Conservation (phyloP, 176 grass and related monocot species). For the Aegilops speltoides region DNA sequence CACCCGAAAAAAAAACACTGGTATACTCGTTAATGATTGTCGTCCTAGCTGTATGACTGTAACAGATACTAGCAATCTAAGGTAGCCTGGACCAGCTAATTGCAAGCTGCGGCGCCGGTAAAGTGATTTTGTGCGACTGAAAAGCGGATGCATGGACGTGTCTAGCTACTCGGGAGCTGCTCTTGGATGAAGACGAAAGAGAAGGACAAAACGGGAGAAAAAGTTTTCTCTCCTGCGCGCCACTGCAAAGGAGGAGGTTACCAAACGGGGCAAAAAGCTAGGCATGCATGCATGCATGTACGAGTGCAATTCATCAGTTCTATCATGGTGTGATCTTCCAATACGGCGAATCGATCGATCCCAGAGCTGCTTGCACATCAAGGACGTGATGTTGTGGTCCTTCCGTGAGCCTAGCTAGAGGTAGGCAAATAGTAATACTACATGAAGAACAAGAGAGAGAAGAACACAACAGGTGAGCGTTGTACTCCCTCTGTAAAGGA, state of each 20-base stretch:
- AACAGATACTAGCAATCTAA: background rate
- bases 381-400: slow-evolving; percentile 27
- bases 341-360: background rate
- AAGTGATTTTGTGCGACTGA: background rate
- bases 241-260: slow-evolving; percentile 5
- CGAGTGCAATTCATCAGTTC: background rate
- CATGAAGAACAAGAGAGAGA: too few species aligned
- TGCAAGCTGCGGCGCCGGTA: background rate
- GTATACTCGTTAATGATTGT: too few species aligned
- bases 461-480: background rate
- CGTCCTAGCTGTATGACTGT: background rate
- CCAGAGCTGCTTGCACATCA: background rate
- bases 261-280: slow-evolving; percentile 10
- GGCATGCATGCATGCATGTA: background rate
- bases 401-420: background rate
- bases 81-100: background rate
- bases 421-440: background rate
- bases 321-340: slow-evolving; percentile 17
- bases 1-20: too few species aligned
- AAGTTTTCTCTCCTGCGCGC: background rate
- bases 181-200: slow-evolving; percentile 26
- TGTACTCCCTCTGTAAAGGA: too few species aligned
- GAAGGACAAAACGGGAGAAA: slow-evolving; percentile 5
- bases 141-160: slow-evolving; percentile 22
- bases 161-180: background rate